Base-by-base conservation (phyloP, 345 rosid genomes). In the Conringia planisiliqua region DNA sequence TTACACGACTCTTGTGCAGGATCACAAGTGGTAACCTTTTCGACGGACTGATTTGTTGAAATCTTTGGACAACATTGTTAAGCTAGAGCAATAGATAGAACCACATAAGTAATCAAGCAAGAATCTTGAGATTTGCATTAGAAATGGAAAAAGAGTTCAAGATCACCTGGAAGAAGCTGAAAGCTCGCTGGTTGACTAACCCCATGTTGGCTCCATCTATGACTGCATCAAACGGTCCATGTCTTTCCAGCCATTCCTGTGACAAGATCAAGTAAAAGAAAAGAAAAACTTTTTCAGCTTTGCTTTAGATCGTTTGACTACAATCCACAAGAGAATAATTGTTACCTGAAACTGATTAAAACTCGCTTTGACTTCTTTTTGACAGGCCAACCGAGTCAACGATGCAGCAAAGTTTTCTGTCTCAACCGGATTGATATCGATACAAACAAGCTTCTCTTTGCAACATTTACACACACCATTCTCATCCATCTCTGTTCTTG, bases 181-280 rank as follows among this genome's bases (percentile, higher is more conserved):
- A 86, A 64, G 27, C 36, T 0, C 79, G 82, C 39, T 85, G 87
- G 14, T 86, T 83, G 35, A 82, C 68, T 73, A 90, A 85, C 42
- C 96, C 85, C 38, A 87, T 80, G 80, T 95, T 95, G 35, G 99
- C 97, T 52, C 93, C 97, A 77, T 95, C 99, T 66, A 92, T 68
- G 36, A 92, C 89, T 14, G 97, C 91, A 79, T 95, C 97, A 83
- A 90, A 95, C 35, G 99, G 99, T 79, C 99, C 99, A 82, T 90
- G 85, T 79, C 24, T 72, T 71, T 82, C 76, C 33, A 90, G 81
- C 99, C 99, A 92, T 62, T 87, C 96, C 97, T 94, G 87, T 63
- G 69, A 55, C 35, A 66, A 51, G 66, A 0, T 18, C 44, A 20
- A 14, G 30, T 10, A 7, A n/a, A 4, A 43, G 30, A 29, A 43